These are phyloP conservation scores for Fusarium pseudonygamai DNA, from an alignment of 2,329 filamentous ascomycete species.

Conservation along the genomic window DNA sequence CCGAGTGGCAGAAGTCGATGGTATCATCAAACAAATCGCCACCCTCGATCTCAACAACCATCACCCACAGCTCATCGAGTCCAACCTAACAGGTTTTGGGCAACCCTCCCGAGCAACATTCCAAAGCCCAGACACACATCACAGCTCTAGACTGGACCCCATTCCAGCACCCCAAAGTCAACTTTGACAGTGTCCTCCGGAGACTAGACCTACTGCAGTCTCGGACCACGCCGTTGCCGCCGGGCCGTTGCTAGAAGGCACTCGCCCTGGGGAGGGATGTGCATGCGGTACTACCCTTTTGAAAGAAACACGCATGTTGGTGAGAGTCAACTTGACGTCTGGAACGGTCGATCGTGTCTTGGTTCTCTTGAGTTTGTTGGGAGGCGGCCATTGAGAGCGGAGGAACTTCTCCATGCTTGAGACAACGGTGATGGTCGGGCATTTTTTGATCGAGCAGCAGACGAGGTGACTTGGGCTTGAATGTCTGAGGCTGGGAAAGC, in stretches of 20 bases:
- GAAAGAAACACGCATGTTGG: not conserved
- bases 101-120: constrained; percentile 11
- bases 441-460: no score
- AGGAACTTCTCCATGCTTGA: not conserved
- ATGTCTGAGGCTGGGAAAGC: not conserved
- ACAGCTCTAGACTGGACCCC: not conserved
- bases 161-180: not conserved
- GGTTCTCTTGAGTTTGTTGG: not conserved
- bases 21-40: not conserved
- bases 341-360: not conserved
- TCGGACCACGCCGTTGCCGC: constrained; percentile 13
- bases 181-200: constrained; percentile 1
- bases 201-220: constrained; percentile 1
- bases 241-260: constrained; percentile 12
- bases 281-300: not conserved
- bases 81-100: not conserved
- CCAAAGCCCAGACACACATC: not conserved
- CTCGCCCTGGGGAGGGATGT: not conserved
- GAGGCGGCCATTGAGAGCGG: not conserved
- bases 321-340: not conserved
- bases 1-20: no score
- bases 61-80: not conserved
- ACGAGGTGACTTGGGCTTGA: not conserved
- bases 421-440: not conserved
- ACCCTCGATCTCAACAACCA: not conserved